Evolutionary conservation across 2,329 filamentous ascomycete species (phyloP).

Genomic region (Paecilomyces formosus): DNA sequence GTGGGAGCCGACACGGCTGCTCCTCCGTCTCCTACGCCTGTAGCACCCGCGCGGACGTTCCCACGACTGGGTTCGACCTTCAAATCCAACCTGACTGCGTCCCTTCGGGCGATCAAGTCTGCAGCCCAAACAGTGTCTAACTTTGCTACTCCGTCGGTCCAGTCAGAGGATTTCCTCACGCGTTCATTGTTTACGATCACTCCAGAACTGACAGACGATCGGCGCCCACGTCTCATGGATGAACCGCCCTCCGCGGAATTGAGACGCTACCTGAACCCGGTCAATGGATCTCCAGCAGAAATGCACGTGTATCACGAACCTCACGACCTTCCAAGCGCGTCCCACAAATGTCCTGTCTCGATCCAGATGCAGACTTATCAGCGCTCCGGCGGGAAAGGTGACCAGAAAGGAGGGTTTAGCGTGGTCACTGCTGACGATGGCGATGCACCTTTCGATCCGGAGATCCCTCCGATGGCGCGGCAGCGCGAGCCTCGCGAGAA

Average conservation of each 20-base stretch:
- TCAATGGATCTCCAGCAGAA: constrained; percentile 38
- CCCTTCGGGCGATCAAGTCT: constrained; percentile 53
- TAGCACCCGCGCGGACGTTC: constrained; percentile 23
- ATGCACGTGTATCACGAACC: constrained; percentile 38
- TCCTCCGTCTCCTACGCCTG: constrained; percentile 8
- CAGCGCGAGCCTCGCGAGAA: constrained; percentile 59
- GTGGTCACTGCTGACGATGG: constrained; percentile 39
- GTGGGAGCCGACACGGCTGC: neutral
- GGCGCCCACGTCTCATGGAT: constrained; percentile 48
- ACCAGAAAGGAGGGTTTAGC: constrained; percentile 22
- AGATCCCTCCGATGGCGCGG: constrained; percentile 38
- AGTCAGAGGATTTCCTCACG: constrained; percentile 53
- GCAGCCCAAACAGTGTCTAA: constrained; percentile 56
- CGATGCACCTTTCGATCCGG: constrained; percentile 27
- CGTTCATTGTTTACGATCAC: constrained; percentile 50
- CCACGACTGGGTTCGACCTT: constrained; percentile 44
- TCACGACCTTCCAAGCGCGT: constrained; percentile 21
- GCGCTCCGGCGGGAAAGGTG: constrained; percentile 24
- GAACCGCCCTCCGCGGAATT: constrained; percentile 50
- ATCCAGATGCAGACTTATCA: constrained; percentile 58
- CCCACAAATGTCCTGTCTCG: constrained; percentile 41
- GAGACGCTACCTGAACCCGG: constrained; percentile 55
- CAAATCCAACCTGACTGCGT: constrained; percentile 58
- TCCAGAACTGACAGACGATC: constrained; percentile 53
- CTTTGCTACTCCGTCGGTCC: constrained; percentile 45